These are phyloP conservation scores for Capronia coronata DNA, from an alignment of 2,329 filamentous ascomycete species.

Conservation along the genomic window DNA sequence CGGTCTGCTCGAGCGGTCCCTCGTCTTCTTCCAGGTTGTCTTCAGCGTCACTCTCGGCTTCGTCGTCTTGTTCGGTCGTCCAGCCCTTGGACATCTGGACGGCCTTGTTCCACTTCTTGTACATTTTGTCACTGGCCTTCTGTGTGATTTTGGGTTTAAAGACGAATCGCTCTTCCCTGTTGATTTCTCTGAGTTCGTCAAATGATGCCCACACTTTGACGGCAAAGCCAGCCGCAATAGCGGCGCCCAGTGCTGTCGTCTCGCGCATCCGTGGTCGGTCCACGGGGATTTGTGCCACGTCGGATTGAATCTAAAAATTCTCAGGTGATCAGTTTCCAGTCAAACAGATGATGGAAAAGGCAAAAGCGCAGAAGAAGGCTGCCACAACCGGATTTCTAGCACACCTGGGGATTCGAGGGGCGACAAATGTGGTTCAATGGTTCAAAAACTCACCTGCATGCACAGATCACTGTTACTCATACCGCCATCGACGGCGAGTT, in stretches of 20 bases:
- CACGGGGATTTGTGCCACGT: conserved; percentile 76
- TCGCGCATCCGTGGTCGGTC: conserved; percentile 78
- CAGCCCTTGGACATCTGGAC: conserved; percentile 74
- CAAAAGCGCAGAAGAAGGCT: too few species aligned
- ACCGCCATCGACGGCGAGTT: conserved; percentile 70
- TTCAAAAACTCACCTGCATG: conserved; percentile 57
- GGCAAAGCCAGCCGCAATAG: conserved; percentile 79
- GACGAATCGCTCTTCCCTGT: conserved; percentile 59
- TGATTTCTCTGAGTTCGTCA: conserved; percentile 66
- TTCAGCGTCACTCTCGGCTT: neutral
- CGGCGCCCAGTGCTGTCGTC: conserved; percentile 80
- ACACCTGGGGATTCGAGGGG: too few species aligned
- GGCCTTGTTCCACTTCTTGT: conserved; percentile 66
- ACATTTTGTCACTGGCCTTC: conserved; percentile 50
- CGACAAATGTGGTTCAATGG: too few species aligned
- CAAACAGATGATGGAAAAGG: too few species aligned
- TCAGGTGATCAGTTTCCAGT: too few species aligned
- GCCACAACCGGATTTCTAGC: too few species aligned
- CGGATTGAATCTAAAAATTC: conserved; percentile 56
- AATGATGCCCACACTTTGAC: conserved; percentile 71
- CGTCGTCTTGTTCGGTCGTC: conserved; percentile 31
- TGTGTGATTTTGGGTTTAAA: conserved; percentile 53
- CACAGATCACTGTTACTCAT: conserved; percentile 72
- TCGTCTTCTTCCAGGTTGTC: neutral
- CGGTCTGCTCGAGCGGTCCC: neutral